Base-by-base conservation (phyloP, 441 rosid species). In the Adansonia grandidieri region DNA sequence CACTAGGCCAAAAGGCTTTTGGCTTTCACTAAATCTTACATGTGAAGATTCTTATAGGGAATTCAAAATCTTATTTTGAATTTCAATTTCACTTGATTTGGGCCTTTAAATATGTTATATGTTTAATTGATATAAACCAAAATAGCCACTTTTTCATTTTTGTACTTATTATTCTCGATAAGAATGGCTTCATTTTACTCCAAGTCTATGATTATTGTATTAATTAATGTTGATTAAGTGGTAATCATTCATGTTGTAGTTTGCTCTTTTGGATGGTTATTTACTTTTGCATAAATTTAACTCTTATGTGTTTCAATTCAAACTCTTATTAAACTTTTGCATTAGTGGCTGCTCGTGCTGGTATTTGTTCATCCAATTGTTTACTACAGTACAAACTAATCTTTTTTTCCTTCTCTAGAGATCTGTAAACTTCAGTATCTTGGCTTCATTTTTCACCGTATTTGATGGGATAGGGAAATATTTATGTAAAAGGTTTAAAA, bases 401-500 rank as follows among this genome's bases (percentile, higher is more conserved):
- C 42, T 37, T 44, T 61, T 45, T 22, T 22, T 13, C 1, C 9
- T 64, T 19, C 22, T 9, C 42, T 44, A 61, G 45, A 60, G 11
- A 60, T 74, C 77, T 4, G 22, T 61, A 9, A 44, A 60, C 57
- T 15, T 22, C 44, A 28, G 40, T 72, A 56, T 69, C 54, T 48
- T 13, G 6, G 40, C 56, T 47, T 37, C 54, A 11, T 76, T 74
- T 75, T 24, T 10, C 48, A 32, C 6, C 6, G 51, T 56, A 77
- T 58, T 69, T 2, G 57, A 92, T 91, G 97, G 93, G 97, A 70
- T 90, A 91, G 97, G 99, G 92, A 79, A 90, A 85, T 51, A 86
- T 91, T 73, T 96, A 85, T 76, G 75, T 68, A 75, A 91, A 98
- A 79, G 91, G 99, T 6, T 6, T 88, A 83, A 92, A 78, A 84